These are phyloP conservation scores for Picochlorum sp. DNA, from an alignment of 139 green algal genomes.

Conservation along the genomic window DNA sequence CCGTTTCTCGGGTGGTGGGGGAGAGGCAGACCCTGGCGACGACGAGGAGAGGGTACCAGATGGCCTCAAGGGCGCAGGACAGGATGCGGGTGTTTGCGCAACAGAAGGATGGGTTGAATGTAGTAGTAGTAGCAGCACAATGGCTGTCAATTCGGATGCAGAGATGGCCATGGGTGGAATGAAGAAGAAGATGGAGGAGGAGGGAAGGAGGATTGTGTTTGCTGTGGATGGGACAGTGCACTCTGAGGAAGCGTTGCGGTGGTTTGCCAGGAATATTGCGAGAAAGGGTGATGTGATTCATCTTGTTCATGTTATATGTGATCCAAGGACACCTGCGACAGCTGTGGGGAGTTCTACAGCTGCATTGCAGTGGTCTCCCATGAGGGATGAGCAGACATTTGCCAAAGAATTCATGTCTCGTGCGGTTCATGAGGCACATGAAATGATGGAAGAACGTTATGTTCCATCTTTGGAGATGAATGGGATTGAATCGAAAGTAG, in stretches of 20 bases:
- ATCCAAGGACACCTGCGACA: slow-evolving; percentile 17
- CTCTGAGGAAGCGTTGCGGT: slow-evolving; percentile 10
- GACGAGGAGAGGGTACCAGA: too few relatives aligned
- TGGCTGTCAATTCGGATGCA: neutral
- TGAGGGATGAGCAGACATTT: slow-evolving; percentile 10
- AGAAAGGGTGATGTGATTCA: slow-evolving; percentile 21
- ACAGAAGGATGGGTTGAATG: neutral
- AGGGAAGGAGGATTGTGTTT: slow-evolving; percentile 22
- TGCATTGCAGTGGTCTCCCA: slow-evolving; percentile 21
- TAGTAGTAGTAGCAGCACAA: neutral
- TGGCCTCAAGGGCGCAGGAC: too few relatives aligned
- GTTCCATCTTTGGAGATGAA: slow-evolving; percentile 18
- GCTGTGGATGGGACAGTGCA: slow-evolving; percentile 27
- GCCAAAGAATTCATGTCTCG: slow-evolving; percentile 13
- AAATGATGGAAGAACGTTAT: slow-evolving; percentile 26
- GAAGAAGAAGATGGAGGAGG: neutral
- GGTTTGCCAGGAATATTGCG: slow-evolving; percentile 8
- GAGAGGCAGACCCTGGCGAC: too few relatives aligned
- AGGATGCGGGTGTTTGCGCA: too few relatives aligned
- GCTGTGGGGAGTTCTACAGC: slow-evolving; percentile 16
- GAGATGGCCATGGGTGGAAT: neutral
- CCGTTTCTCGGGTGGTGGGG: too few relatives aligned
- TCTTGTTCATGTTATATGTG: slow-evolving; percentile 23
- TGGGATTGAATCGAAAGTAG: slow-evolving; percentile 16
- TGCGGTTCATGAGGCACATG: slow-evolving; percentile 16